Percentiles rank a stretch among this genome's conserved stretches.
Evolutionary conservation across 257 asterid species (phyloP).

Genomic region (Nicotiana tomentosiformis): DNA sequence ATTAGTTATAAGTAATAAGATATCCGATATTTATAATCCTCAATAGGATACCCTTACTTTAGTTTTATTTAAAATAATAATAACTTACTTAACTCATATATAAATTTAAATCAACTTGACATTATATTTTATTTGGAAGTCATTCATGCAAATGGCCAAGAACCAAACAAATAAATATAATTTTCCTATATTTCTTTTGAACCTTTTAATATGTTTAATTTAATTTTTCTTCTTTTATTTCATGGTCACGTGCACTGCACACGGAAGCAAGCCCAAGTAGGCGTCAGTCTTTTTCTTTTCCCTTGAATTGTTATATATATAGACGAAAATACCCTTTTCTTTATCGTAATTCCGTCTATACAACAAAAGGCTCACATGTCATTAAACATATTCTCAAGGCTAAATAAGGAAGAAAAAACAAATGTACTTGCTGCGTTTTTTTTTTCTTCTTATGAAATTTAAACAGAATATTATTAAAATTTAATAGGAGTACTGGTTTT

Average conservation of each 20-base stretch:
- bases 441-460: not conserved
- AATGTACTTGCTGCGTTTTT: not conserved
- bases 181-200: not conserved
- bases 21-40: too few species aligned
- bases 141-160: not conserved
- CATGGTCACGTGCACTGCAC: not conserved
- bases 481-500: too few species aligned
- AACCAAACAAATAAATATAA: not conserved
- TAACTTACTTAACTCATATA: not conserved
- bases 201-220: too few species aligned
- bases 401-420: not conserved
- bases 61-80: too few species aligned
- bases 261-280: not conserved
- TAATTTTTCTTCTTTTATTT: too few species aligned
- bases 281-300: too few species aligned
- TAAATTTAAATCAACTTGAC: too few species aligned
- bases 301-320: too few species aligned
- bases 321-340: not conserved
- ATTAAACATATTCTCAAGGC: not conserved
- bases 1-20: too few species aligned
- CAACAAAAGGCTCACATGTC: not conserved
- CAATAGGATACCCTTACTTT: too few species aligned
- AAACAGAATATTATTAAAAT: not conserved
- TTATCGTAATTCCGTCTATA: not conserved
- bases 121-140: not conserved